Percentiles rank a stretch among this genome's conserved stretches.
phyloP scores from a whole-genome alignment of 371 early-diverging fungal species.

The Synchytrium microbalum region DNA sequence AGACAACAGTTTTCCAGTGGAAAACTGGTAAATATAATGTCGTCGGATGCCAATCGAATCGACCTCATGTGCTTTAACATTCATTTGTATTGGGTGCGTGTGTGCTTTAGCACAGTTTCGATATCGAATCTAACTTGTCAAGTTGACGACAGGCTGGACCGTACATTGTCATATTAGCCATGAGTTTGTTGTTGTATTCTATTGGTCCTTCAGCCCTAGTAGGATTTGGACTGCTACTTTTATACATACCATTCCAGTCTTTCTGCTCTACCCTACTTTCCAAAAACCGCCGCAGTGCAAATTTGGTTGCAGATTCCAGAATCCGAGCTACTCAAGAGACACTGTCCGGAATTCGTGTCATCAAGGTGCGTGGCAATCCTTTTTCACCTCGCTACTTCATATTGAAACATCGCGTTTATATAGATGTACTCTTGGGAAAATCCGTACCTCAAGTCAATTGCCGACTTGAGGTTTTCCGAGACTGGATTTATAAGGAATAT shows the following conservation, averaged over 20 bases:
- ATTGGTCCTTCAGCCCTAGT: not conserved
- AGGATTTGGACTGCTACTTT: not conserved
- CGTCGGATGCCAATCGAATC: not conserved
- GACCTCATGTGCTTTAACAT: too few species aligned
- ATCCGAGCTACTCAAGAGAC: not conserved
- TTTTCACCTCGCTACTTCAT: too few species aligned
- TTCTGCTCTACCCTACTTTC: not conserved
- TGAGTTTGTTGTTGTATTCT: not conserved
- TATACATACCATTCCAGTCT: not conserved
- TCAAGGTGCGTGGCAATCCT: constrained; percentile 64
- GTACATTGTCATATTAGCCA: not conserved
- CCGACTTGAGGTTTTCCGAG: constrained; percentile 41
- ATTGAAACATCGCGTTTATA: too few species aligned
- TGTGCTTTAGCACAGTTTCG: too few species aligned
- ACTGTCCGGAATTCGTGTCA: not conserved
- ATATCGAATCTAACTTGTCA: too few species aligned
- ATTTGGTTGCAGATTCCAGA: not conserved
- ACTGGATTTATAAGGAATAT: constrained; percentile 36
- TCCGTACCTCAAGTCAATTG: constrained; percentile 31
- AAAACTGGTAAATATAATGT: not conserved
- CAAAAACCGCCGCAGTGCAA: not conserved
- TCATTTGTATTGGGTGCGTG: too few species aligned
- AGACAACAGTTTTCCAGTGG: not conserved
- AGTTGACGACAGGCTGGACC: not conserved
- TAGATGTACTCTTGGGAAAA: constrained; percentile 55